Percentiles rank a stretch among this genome's conserved stretches.
Conservation (phyloP, 2,329 filamentous ascomycete genomes). For the Fusarium nelsonii region DNA sequence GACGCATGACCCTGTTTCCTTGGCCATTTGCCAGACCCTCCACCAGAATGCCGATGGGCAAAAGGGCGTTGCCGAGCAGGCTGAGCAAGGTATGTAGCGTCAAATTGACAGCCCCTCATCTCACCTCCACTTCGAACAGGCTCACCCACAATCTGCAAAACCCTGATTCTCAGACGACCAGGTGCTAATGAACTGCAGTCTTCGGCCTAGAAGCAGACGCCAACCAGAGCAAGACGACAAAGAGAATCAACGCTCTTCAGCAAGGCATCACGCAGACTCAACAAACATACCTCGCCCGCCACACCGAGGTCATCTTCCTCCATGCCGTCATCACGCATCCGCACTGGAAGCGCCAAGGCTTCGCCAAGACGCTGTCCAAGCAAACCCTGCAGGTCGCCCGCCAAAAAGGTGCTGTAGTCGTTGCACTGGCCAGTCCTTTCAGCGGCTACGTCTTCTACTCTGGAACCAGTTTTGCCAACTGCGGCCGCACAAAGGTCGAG, state of each 20-base stretch:
- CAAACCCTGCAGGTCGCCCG: constrained; percentile 31
- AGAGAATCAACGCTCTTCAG: constrained; percentile 32
- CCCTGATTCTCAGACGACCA: background rate
- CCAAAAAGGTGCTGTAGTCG: constrained; percentile 33
- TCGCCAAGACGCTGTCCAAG: constrained; percentile 39
- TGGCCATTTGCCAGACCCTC: constrained; percentile 28
- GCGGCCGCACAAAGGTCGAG: constrained; percentile 38
- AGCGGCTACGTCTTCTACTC: constrained; percentile 42
- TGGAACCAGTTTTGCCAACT: constrained; percentile 38
- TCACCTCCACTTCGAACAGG: background rate
- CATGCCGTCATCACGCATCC: constrained; percentile 44
- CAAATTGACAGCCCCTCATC: background rate
- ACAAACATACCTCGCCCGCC: constrained; percentile 35
- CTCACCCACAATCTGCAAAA: background rate
- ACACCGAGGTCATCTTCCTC: constrained; percentile 36
- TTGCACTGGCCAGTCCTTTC: constrained; percentile 34
- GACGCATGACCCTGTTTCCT: constrained; percentile 32
- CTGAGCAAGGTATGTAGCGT: constrained; percentile 25
- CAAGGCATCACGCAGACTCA: constrained; percentile 34
- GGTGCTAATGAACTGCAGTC: constrained; percentile 14
- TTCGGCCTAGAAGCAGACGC: constrained; percentile 9
- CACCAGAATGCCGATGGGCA: constrained; percentile 28
- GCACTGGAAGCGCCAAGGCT: constrained; percentile 39
- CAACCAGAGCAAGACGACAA: constrained; percentile 30
- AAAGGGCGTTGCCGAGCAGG: constrained; percentile 23